Base-by-base conservation (phyloP, 495 filamentous ascomycete species). In the Neurospora discreta region DNA sequence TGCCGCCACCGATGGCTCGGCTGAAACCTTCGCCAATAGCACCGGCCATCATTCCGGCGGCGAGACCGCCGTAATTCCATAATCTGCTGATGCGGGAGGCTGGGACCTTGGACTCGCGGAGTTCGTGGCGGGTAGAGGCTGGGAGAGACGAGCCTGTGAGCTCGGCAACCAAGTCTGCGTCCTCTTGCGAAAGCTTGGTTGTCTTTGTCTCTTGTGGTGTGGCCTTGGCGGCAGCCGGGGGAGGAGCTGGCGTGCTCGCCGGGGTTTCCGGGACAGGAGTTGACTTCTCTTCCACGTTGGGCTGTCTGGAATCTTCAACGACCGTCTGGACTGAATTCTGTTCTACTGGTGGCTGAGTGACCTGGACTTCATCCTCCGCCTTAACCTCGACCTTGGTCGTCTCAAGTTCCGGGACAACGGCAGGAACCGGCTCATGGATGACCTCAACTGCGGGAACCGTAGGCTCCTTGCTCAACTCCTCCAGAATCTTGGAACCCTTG, bases 31-130 rank as follows among this genome's bases (percentile, higher is more conserved):
- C 95, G 23, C 88, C 90, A 46, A 97, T 88, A 2, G 92, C 94
- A n/a, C 95, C 95, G 76, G 95, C 94, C 13, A 97, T 90, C 94
- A 99, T 97, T 33, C 95, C 95, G 0, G 93, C 93, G 39, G 93
- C 95, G 6, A 99, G 84, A 1, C 96, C 93, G 70, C 93, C 88
- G 80, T 98, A 99, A 78, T 98, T 95, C 91, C 95, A 98, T 16
- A 99, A 79, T 71, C 95, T 85, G 33, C 94, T 90, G 44, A 99
- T 78, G 2, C 95, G 90, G 30, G 93, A 92, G 5, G 95, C 93
- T 11, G 95, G 95, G 3, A 99, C 94, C 71, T 89, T 89, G 36
- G 95, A 98, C 76, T 97, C 94, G 68, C 89, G 87, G 82, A 98
- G 91, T 74, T 92, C 82, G 79, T 95, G 96, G 4, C 80, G 70